phyloP scores from a whole-genome alignment of 129 eudicot species.

The Tagetes erecta region DNA sequence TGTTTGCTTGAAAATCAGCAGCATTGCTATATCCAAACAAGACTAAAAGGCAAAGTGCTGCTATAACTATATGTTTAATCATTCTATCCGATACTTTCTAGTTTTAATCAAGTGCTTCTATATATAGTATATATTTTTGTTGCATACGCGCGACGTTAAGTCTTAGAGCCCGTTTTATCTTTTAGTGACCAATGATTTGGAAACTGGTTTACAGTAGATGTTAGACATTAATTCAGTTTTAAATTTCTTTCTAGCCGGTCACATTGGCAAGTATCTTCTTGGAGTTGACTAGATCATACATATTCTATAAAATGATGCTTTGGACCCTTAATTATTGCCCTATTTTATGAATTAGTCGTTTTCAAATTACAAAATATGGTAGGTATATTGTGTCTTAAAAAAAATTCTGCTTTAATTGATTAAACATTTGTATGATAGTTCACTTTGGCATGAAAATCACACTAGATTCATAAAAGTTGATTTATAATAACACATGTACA shows the following conservation, averaged over 20 bases:
- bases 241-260: slow-evolving; percentile 21
- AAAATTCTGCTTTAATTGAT: not conserved
- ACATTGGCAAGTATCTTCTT: not conserved
- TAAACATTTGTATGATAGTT: not conserved
- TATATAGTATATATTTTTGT: slow-evolving; percentile 3
- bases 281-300: not conserved
- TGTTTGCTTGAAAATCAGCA: slow-evolving; percentile 28
- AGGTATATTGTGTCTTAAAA: not conserved
- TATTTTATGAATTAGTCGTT: slow-evolving; percentile 8
- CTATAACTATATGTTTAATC: slow-evolving; percentile 21
- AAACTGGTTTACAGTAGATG: not conserved
- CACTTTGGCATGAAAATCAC: slow-evolving; percentile 12
- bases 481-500: not conserved
- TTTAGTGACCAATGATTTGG: not conserved
- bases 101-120: slow-evolving; percentile 10
- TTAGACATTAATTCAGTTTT: not conserved
- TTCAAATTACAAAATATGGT: not conserved
- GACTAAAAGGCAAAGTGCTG: slow-evolving; percentile 23
- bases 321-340: slow-evolving; percentile 18
- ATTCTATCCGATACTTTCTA: slow-evolving; percentile 16
- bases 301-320: not conserved
- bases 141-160: not conserved
- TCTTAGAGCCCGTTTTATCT: slow-evolving; percentile 13
- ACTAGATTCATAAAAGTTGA: slow-evolving; percentile 6
- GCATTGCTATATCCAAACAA: slow-evolving; percentile 25